Evolutionary conservation across 2,329 filamentous ascomycete species (phyloP), one percentile per base, ranked within the genome.

Genomic region (Nemania abortiva): DNA sequence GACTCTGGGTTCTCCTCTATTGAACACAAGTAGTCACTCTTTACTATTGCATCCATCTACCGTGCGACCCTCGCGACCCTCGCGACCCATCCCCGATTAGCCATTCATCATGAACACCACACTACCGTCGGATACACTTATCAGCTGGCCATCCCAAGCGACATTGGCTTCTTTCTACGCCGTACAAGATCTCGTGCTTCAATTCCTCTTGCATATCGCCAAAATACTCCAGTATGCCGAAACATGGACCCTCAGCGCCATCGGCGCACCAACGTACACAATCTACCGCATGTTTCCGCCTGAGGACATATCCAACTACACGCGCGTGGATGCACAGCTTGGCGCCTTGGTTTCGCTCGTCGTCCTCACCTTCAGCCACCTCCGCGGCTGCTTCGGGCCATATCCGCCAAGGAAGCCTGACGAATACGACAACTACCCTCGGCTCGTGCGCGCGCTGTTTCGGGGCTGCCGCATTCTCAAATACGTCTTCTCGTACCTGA

Each of bases 81-180:
- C 59, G 29, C 22, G 22, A 64, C 45, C 47, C 34, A 42, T 59
- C 45, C 34, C 47, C 13, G 3, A 34, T 27, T 47, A 65, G 47
- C 27, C 45, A 58, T 63, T 52, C 65, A 53, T 55, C 65, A 69
- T 69, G 61, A 62, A 61, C 54, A 63, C 29, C 27, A 63, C 63
- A 39, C 34, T 57, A 24, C 22, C 9, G 15, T 62, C 47, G 5
- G 47, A 55, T 47, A 39, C 49, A 47, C 34, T 58, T 45, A 29
- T 53, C 50, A 27, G 24, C 24, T 27, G 31, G 61, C 50, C 29
- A 53, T 57, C 18, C 20, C 55, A 50, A 49, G 2, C 13, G 10
- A 49, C 20, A n/a, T 55, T 55, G 52, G 49, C 45, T 49, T 39
- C 50, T 50, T 49, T 65, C 20, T 53, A 15, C 39, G n/a, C 50